A percentile compares a stretch with the other conserved stretches of the same genome.
Evolutionary conservation across 73 alveolate genomes (phyloP).

Genomic region (Tetrahymena borealis): DNA sequence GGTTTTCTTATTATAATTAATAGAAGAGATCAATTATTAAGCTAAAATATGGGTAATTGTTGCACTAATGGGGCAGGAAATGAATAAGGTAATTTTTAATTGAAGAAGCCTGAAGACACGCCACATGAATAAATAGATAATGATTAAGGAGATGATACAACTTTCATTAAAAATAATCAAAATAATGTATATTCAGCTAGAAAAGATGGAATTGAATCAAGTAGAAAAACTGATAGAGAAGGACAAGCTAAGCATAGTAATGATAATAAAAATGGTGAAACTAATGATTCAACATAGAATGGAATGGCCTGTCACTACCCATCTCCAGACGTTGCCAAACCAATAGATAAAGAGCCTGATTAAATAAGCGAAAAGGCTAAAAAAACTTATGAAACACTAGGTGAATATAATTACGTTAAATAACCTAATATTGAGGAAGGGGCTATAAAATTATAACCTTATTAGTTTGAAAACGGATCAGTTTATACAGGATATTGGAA

Average conservation of each 20-base stretch:
- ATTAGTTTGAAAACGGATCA: slow-evolving; percentile 22
- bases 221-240: not conserved
- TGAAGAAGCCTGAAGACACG: not conserved
- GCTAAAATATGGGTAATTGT: not conserved
- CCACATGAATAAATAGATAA: not conserved
- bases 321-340: not conserved
- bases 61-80: not conserved
- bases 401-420: not conserved
- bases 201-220: not conserved
- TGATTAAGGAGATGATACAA: not conserved
- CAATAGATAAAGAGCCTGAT: not conserved
- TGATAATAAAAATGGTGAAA: not conserved
- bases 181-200: not conserved
- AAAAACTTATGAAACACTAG: not conserved
- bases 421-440: not conserved
- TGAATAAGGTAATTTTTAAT: not conserved
- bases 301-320: not conserved
- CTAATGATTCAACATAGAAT: not conserved
- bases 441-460: slow-evolving; percentile 10
- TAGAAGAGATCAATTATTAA: not conserved
- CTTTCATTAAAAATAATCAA: not conserved
- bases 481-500: slow-evolving; percentile 39
- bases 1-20: not conserved
- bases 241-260: too few species aligned
- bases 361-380: not conserved